Evolutionary conservation across 2,329 filamentous ascomycete species (phyloP).

Genomic region (Fusarium bactridioides): DNA sequence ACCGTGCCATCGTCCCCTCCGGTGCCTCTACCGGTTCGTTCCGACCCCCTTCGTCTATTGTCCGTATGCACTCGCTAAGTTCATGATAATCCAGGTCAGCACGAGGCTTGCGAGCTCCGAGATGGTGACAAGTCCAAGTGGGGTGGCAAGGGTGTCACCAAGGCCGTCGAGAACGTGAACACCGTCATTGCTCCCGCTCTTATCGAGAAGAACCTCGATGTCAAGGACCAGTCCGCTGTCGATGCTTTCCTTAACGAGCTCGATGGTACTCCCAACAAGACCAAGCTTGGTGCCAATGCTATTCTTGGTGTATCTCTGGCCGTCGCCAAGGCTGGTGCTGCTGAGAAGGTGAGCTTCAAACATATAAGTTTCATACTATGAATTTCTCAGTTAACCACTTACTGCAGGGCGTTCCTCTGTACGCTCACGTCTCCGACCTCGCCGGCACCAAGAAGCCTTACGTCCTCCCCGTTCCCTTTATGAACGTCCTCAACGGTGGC

Average conservation of each 20-base stretch:
- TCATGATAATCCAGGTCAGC: slow-evolving; percentile 69
- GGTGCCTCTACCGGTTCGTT: slow-evolving; percentile 89
- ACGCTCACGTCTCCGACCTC: slow-evolving; percentile 86
- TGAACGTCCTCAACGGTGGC: slow-evolving; percentile 91
- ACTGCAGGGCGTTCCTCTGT: slow-evolving; percentile 76
- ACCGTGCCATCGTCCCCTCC: slow-evolving; percentile 97
- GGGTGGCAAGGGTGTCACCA: slow-evolving; percentile 86
- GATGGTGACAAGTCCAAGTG: slow-evolving; percentile 89
- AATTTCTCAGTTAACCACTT: slow-evolving; percentile 20
- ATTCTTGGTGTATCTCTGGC: slow-evolving; percentile 87
- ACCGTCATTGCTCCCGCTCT: slow-evolving; percentile 78
- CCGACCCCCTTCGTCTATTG: slow-evolving; percentile 37
- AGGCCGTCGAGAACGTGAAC: slow-evolving; percentile 89
- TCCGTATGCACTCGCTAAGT: slow-evolving; percentile 37
- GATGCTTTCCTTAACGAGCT: slow-evolving; percentile 87
- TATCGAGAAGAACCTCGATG: slow-evolving; percentile 83
- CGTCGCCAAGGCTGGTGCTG: slow-evolving; percentile 87
- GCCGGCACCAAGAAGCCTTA: slow-evolving; percentile 92
- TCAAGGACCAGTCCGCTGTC: slow-evolving; percentile 85
- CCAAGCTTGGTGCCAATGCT: slow-evolving; percentile 86
- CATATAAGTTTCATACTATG: background rate
- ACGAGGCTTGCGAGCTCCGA: slow-evolving; percentile 90
- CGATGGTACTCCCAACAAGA: slow-evolving; percentile 87
- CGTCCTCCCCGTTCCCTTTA: slow-evolving; percentile 89
- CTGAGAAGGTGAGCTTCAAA: slow-evolving; percentile 71